phyloP scores from a whole-genome alignment of 1,284 basidiomycete species.

The Xerocomus amazonicus region DNA sequence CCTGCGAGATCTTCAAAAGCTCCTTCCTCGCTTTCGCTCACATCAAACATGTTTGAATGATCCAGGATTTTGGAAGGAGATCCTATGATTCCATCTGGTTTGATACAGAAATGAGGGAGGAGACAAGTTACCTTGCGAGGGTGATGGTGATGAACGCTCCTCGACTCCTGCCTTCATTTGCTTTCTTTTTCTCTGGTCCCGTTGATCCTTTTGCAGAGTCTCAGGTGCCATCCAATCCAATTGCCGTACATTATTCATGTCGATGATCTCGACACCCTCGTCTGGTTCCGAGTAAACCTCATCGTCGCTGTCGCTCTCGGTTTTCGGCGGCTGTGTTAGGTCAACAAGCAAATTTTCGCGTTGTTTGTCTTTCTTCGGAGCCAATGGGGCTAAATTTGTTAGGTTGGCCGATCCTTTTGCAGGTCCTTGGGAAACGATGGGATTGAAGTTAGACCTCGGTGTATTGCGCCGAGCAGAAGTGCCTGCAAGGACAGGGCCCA shows the following conservation, averaged over 20 bases:
- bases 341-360: conserved; percentile 30
- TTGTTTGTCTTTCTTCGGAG: conserved; percentile 40
- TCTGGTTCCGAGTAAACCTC: conserved; percentile 87
- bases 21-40: conserved; percentile 84
- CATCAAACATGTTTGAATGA: conserved; percentile 69
- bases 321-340: conserved; percentile 27
- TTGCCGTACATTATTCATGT: conserved; percentile 76
- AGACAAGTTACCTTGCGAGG: conserved; percentile 34
- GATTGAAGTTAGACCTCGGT: conserved; percentile 54
- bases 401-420: conserved; percentile 40
- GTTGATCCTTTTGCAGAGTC: conserved; percentile 58
- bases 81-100: conserved; percentile 20
- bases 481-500: conserved; percentile 71
- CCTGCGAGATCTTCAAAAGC: conserved; percentile 82
- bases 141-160: conserved; percentile 33
- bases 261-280: conserved; percentile 82
- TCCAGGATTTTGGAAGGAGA: conserved; percentile 47
- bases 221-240: conserved; percentile 92
- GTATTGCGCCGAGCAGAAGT: conserved; percentile 47
- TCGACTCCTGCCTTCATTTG: conserved; percentile 45
- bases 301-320: conserved; percentile 51
- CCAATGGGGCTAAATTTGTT: conserved; percentile 40
- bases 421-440: conserved; percentile 38
- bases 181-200: conserved; percentile 42
- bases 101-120: neutral